Percentiles rank a stretch among this genome's conserved stretches.
phyloP scores from a whole-genome alignment of 108 stramenopile genomes.

The Cyclotella atomus region DNA sequence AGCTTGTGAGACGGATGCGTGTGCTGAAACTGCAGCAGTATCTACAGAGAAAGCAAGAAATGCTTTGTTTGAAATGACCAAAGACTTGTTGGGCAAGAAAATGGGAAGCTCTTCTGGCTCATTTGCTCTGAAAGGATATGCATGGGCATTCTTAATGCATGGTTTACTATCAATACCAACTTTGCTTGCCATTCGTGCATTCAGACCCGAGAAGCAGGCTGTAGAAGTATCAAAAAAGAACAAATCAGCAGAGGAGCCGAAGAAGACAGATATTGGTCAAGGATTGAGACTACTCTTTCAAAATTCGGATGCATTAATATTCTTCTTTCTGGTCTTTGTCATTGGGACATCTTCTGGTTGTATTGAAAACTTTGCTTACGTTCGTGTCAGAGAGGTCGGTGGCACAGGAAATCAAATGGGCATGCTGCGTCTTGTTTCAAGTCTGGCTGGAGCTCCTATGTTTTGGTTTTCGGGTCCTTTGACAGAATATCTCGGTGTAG shows the following conservation, averaged over 20 bases:
- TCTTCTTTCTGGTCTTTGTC: slow-evolving; percentile 88
- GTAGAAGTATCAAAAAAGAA: slow-evolving; percentile 15
- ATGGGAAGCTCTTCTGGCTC: neutral
- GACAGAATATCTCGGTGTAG: slow-evolving; percentile 78
- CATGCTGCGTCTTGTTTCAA: slow-evolving; percentile 82
- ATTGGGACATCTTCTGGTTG: slow-evolving; percentile 90
- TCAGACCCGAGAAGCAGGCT: slow-evolving; percentile 53
- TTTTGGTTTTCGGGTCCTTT: slow-evolving; percentile 88
- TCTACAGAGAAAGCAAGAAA: slow-evolving; percentile 12
- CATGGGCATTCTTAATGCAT: slow-evolving; percentile 72
- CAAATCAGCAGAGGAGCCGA: slow-evolving; percentile 1
- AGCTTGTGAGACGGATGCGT: slow-evolving; percentile 33
- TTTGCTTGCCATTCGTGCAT: slow-evolving; percentile 68
- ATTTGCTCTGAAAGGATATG: slow-evolving; percentile 68
- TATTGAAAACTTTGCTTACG: slow-evolving; percentile 98
- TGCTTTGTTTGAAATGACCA: slow-evolving; percentile 40
- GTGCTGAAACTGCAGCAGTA: slow-evolving; percentile 32
- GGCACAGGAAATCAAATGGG: slow-evolving; percentile 91
- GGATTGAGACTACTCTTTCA: slow-evolving; percentile 73
- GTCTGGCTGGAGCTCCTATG: slow-evolving; percentile 92
- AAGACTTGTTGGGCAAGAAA: slow-evolving; percentile 22
- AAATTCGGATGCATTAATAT: slow-evolving; percentile 88
- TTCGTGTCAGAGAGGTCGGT: slow-evolving; percentile 91
- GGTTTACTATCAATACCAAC: slow-evolving; percentile 76
- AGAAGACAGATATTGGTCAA: slow-evolving; percentile 59